A percentile compares a stretch with the other conserved stretches of the same genome.
Evolutionary conservation across 805 yeast genomes (phyloP).

Genomic region (Starmerella stigmatis): DNA sequence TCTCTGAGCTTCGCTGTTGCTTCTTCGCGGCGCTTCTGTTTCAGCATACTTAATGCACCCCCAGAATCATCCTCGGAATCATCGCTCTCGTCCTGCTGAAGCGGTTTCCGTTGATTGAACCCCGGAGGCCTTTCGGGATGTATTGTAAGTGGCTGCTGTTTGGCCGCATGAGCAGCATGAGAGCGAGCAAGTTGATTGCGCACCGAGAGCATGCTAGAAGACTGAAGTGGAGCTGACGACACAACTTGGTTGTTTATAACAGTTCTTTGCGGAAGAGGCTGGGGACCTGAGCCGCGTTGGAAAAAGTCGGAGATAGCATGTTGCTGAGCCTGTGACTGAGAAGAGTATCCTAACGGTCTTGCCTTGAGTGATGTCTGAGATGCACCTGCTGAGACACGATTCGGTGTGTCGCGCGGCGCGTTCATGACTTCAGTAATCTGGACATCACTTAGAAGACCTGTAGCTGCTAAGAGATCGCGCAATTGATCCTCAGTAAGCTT

Average conservation of each 20-base stretch:
- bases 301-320: conserved; percentile 14
- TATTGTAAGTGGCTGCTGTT: conserved; percentile 18
- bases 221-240: conserved; percentile 8
- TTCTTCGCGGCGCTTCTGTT: conserved; percentile 20
- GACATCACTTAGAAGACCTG: conserved; percentile 7
- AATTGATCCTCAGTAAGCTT: conserved; percentile 60
- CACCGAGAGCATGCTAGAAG: conserved; percentile 6
- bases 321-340: conserved; percentile 8
- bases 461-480: conserved; percentile 40
- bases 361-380: background rate
- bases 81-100: conserved; percentile 27
- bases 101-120: conserved; percentile 31
- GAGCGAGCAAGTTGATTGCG: background rate
- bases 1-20: conserved; percentile 11
- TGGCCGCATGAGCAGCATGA: background rate
- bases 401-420: background rate
- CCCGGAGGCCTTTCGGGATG: conserved; percentile 45
- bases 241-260: conserved; percentile 12
- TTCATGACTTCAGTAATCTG: conserved; percentile 13
- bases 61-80: conserved; percentile 34
- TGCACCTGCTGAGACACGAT: background rate
- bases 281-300: conserved; percentile 3
- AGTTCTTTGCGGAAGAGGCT: conserved; percentile 3
- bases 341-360: background rate
- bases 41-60: conserved; percentile 22